Evolutionary conservation across 371 early-diverging fungal species (phyloP), one percentile per base, ranked within the genome.

Genomic region (Gilbertella persicaria): DNA sequence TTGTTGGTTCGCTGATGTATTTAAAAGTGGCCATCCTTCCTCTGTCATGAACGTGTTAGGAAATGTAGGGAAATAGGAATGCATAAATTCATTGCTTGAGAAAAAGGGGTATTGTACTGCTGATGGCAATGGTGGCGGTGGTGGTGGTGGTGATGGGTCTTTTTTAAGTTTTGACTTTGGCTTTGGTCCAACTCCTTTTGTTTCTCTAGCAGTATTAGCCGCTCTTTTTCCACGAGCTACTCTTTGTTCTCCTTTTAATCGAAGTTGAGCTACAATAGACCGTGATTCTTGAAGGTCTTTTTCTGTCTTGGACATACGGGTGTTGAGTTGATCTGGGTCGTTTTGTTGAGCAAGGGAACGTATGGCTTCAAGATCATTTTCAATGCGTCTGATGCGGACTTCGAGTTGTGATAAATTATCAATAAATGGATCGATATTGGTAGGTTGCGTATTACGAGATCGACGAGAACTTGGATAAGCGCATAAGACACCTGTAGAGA

Each of bases 381-480:
- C 76, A 4, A 76, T 72, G 25, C 50, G 52, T 14, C 64, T 55
- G 17, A 76, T 73, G 7, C 66, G 50, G 8, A 47, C 56, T 53
- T 76, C 73, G 0, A 76, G 47, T 7, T 66, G 70, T 8, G 71
- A 70, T 13, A 76, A 24, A 25, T 68, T 65, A 28, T 76, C 68
- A 8, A 76, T 76, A 29, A 67, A 76, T 8, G 76, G 73, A 36
- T 76, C 76, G 9, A 68, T 63, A 28, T 66, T 64, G 4, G 62
- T 52, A 14, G 73, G 73, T 21, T 76, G 73, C 0, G 73, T 70
- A n/a, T 72, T 76, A 14, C 73, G 70, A 29, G 76, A 72, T 39
- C 73, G 68, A 20, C 73, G 66, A 42, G 68, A 69, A 40, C 68
- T 72, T 17, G 73, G 73, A 55, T 72, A 76, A 16, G 73, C 67